Evolutionary conservation across 306 rosid genomes (phyloP), one percentile per base, ranked within the genome.

Genomic region (Delonix regia): DNA sequence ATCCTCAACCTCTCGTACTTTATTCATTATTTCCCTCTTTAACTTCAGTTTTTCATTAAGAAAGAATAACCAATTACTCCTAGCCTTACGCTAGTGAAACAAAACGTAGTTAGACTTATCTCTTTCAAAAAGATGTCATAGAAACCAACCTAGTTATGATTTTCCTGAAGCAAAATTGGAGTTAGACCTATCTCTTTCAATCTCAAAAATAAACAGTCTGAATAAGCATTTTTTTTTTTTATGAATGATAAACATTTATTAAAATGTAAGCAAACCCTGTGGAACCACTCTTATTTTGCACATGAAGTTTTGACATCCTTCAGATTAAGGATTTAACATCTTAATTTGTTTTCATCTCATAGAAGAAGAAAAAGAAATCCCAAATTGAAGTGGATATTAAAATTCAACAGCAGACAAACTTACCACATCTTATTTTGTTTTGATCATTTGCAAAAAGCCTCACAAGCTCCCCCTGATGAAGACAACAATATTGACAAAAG

Each of bases 361-460:
- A 60, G 30, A 62, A 34, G 62, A n/a, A 19, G n/a, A 9, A 44
- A 75, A 63, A 62, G 4, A 33, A 12, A 62, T 45, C 52, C 27
- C 3, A n/a, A n/a, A 71, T 30, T 34, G 80, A 56, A 69, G 24
- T 51, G 3, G 7, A 61, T 28, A 38, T 79, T 24, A n/a, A 71
- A 47, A 53, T 74, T 70, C 49, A 41, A 77, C 34, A 75, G 71
- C 39, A 66, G 49, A 64, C 71, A 45, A 78, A 80, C 97, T 77
- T 87, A 92, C 99, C 99, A 24, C 97, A 94, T 80, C 41, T 90
- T 85, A 94, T 94, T 91, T 94, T 94, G 89, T 82, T 82, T 83
- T 94, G 97, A 82, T 89, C 97, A 83, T 94, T 94, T 11, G 99
- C 99, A 42, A 92, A 94, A 75, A 69, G 97, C 86, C 82, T 89